A percentile compares a stretch with the other conserved stretches of the same genome.
These are phyloP conservation scores for Saccharomyces hybrid DNA, from an alignment of 1,139 yeast genomes.

Conservation along the genomic window DNA sequence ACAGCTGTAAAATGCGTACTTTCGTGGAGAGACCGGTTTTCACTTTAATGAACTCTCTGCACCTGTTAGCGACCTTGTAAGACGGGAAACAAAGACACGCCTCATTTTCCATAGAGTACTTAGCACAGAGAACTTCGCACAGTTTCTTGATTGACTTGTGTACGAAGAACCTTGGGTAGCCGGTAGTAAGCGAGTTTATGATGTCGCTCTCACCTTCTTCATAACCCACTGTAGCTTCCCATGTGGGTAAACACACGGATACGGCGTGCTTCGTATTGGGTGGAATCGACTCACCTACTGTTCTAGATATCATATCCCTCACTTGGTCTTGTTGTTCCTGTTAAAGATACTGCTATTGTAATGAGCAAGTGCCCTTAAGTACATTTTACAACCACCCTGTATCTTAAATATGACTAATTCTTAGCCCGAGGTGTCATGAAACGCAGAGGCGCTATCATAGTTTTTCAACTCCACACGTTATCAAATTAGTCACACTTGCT, in stretches of 20 bases:
- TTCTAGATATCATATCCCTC: slow-evolving; percentile 61
- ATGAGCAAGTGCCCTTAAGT: neutral
- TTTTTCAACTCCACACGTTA: neutral
- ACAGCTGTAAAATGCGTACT: slow-evolving; percentile 69
- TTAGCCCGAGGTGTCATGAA: neutral
- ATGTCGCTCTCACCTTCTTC: slow-evolving; percentile 89
- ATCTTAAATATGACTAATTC: neutral
- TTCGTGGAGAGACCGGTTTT: slow-evolving; percentile 15
- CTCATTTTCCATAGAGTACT: slow-evolving; percentile 71
- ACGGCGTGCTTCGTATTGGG: slow-evolving; percentile 87
- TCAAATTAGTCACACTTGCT: neutral
- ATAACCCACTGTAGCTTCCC: slow-evolving; percentile 83
- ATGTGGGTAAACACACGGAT: slow-evolving; percentile 86
- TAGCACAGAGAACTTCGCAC: slow-evolving; percentile 38
- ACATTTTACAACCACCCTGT: neutral
- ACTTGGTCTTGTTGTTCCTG: slow-evolving; percentile 29
- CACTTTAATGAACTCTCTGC: slow-evolving; percentile 63
- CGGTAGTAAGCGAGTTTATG: slow-evolving; percentile 66
- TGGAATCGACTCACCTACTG: slow-evolving; percentile 77
- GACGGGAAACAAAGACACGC: slow-evolving; percentile 62
- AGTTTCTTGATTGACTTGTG: slow-evolving; percentile 65
- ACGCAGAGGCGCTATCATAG: slow-evolving; percentile 4
- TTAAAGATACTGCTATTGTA: neutral
- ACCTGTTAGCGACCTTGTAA: slow-evolving; percentile 69
- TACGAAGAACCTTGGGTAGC: slow-evolving; percentile 84